Evolutionary conservation across 176 grass and related monocot genomes (phyloP), one percentile per base, ranked within the genome.

Genomic region (Neostapfia colusana): DNA sequence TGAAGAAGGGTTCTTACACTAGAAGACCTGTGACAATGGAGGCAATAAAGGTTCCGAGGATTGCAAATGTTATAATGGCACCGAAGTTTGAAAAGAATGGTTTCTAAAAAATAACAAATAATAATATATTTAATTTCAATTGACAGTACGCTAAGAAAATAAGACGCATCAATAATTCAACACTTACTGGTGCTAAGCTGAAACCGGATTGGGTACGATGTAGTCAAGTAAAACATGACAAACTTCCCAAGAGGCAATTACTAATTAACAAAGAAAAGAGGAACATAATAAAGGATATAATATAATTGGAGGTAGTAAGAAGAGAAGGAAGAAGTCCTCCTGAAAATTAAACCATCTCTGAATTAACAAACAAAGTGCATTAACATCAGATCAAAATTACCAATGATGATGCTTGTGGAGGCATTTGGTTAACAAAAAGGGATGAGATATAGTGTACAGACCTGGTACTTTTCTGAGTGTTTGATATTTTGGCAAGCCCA

Each of bases 41-140:
- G 43, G 93, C 90, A 81, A 97, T 89, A 74, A 93, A 97, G 42
- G 93, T 97, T 73, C 93, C 93, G 28, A 93, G 36, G 85, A 97
- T 97, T 48, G 90, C 93, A 51, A 97, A 97, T 55, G 93, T 97
- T 67, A 91, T 85, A 82, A 97, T 97, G 17, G 93, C 93, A 78
- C 90, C 93, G 10, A 97, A 97, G 65, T 97, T 97, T 50, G 90
- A 93, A 88, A 97, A 97, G 59, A 97, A 97, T 43, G 93, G 93
- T 83, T 93, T 91, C 93, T 97, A 59, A 27, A 80, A 77, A 53
- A 48, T 20, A 88, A 69, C 78, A 4, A 18, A 49, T 63, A 38
- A 62, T 53, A 8, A n/a, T 20, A 69, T 50, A 41, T 20, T 69
- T 69, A 75, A 57, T 8, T 63, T 54, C 6, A 49, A 77, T 11